Evolutionary conservation across 352 stramenopile genomes (phyloP).

Genomic region (Halophytophthora polymorphica): DNA sequence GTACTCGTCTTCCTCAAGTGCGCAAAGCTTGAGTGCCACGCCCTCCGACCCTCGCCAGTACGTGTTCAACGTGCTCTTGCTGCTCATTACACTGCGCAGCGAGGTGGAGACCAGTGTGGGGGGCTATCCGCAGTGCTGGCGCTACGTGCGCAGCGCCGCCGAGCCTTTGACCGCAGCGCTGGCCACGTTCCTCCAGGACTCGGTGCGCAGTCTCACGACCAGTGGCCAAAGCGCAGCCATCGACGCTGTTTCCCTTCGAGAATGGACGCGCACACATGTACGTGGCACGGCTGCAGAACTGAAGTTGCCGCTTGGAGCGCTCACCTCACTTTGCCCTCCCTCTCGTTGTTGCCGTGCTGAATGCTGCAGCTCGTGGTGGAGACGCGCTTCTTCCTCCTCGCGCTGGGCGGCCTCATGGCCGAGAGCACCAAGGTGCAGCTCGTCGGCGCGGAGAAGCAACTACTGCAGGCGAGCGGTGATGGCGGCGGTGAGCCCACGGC

Average conservation of each 20-base stretch:
- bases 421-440: conserved; percentile 54
- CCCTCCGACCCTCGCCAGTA: conserved; percentile 69
- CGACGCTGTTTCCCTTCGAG: conserved; percentile 13
- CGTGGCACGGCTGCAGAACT: conserved; percentile 7
- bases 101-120: conserved; percentile 70
- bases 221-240: background rate
- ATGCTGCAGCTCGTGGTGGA: conserved; percentile 63
- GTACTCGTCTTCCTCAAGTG: conserved; percentile 13
- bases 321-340: too few species aligned
- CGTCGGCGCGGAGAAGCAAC: conserved; percentile 42
- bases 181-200: conserved; percentile 38
- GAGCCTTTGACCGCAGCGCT: conserved; percentile 53
- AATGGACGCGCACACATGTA: conserved; percentile 71
- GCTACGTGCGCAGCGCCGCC: conserved; percentile 53
- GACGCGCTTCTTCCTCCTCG: conserved; percentile 64
- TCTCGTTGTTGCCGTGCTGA: conserved; percentile 5
- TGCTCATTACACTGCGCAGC: conserved; percentile 70
- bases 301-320: background rate
- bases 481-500: conserved; percentile 34
- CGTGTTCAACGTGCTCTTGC: conserved; percentile 76
- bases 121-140: conserved; percentile 45
- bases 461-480: conserved; percentile 31
- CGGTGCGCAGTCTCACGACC: conserved; percentile 26
- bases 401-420: conserved; percentile 47
- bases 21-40: conserved; percentile 10